Evolutionary conservation across 441 rosid species (phyloP).

Genomic region (Pelargonium citronellum): DNA sequence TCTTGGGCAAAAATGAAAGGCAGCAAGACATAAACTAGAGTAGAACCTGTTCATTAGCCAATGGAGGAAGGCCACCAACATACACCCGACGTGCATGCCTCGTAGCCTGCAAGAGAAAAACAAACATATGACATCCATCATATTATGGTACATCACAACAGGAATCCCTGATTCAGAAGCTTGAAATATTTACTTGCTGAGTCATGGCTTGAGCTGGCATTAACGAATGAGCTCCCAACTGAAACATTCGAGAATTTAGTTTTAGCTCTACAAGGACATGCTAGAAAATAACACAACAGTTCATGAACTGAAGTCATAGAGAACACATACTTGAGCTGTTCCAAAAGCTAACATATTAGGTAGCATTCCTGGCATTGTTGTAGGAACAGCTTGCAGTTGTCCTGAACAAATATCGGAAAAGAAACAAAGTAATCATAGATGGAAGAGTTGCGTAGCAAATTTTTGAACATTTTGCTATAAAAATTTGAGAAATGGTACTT

Average conservation of each 20-base stretch:
- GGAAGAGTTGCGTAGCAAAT: not conserved
- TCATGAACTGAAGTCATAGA: not conserved
- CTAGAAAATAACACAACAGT: conserved; percentile 3
- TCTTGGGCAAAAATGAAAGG: not conserved
- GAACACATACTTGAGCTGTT: conserved; percentile 23
- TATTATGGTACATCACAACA: not conserved
- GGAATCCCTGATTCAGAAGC: not conserved
- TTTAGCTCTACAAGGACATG: not conserved
- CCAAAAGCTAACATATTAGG: conserved; percentile 29
- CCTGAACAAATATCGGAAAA: conserved; percentile 12
- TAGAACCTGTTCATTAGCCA: conserved; percentile 33
- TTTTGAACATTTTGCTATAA: not conserved
- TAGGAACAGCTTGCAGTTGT: conserved; percentile 22
- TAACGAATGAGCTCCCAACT: conserved; percentile 28
- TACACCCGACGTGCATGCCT: conserved; percentile 35
- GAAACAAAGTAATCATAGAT: not conserved
- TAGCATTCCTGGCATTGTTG: conserved; percentile 22
- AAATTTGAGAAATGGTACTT: conserved; percentile 9
- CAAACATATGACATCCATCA: conserved; percentile 7
- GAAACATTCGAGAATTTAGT: conserved; percentile 3
- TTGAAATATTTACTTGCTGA: conserved; percentile 23
- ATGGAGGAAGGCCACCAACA: conserved; percentile 35
- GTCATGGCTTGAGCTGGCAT: conserved; percentile 36
- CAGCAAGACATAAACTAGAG: not conserved
- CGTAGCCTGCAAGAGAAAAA: conserved; percentile 25